Evolutionary conservation across 441 rosid genomes (phyloP).

Genomic region (Brassica hybrid): DNA sequence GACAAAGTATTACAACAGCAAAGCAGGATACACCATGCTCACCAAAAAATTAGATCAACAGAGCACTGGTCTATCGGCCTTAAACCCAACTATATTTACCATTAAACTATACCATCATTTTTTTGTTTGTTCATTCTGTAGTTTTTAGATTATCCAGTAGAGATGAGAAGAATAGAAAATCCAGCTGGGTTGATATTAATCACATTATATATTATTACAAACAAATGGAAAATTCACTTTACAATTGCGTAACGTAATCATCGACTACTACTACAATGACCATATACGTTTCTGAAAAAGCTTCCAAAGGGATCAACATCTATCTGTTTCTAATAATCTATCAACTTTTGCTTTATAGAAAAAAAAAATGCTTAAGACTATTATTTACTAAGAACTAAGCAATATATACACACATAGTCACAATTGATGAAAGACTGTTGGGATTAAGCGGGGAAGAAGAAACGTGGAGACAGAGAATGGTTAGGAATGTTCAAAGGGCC

Average conservation of each 20-base stretch:
- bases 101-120: no score
- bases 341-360: background rate
- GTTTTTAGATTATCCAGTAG: background rate
- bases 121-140: background rate
- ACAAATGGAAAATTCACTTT: background rate
- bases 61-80: no score
- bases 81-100: no score
- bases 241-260: constrained; percentile 19
- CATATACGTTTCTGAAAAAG: background rate
- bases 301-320: constrained; percentile 12
- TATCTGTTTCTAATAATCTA: background rate
- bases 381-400: background rate
- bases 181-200: background rate
- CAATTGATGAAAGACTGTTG: background rate
- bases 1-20: no score
- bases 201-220: background rate
- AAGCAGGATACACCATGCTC: no score
- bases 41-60: no score
- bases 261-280: constrained; percentile 1
- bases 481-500: background rate
- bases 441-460: background rate
- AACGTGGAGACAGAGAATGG: background rate
- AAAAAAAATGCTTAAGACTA: background rate
- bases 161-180: background rate
- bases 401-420: background rate